These are phyloP conservation scores for Talaromyces borbonicus DNA, from an alignment of 495 filamentous ascomycete genomes.

Conservation along the genomic window DNA sequence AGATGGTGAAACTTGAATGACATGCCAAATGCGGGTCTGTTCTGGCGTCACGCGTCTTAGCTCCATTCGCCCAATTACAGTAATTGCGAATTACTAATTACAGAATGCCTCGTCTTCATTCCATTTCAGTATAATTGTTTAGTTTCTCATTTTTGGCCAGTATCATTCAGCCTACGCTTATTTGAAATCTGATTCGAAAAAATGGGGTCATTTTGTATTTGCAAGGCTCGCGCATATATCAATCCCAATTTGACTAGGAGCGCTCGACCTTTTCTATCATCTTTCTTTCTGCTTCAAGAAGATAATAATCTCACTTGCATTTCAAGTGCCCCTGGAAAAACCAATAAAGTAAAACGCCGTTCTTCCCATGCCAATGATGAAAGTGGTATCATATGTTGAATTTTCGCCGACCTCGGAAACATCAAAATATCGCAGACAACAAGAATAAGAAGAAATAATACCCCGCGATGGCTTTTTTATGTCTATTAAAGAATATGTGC, in stretches of 20 bases:
- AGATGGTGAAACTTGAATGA: not conserved
- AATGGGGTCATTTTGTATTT: no score
- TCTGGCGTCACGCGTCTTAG: conserved; percentile 31
- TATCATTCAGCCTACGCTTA: no score
- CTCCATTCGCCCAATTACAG: no score
- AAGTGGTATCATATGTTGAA: conserved; percentile 47
- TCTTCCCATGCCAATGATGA: conserved; percentile 39
- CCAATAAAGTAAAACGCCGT: conserved; percentile 26
- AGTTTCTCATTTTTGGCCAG: no score
- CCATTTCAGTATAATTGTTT: no score
- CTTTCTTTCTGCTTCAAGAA: no score
- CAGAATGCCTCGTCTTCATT: no score
- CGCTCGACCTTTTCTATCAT: no score
- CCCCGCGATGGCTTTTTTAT: conserved; percentile 26
- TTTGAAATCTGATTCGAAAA: no score
- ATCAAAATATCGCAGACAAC: conserved; percentile 23
- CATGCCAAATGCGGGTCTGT: conserved; percentile 7
- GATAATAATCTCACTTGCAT: not conserved
- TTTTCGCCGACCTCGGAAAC: conserved; percentile 38
- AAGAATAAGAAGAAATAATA: conserved; percentile 1
- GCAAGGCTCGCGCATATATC: no score
- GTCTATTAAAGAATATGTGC: conserved; percentile 37
- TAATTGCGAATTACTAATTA: no score
- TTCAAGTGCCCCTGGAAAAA: not conserved
- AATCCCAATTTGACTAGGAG: no score